Percentiles rank a stretch among this genome's conserved stretches.
Conservation (phyloP, 2,329 filamentous ascomycete genomes). For the Cladophialophora yegresii region DNA sequence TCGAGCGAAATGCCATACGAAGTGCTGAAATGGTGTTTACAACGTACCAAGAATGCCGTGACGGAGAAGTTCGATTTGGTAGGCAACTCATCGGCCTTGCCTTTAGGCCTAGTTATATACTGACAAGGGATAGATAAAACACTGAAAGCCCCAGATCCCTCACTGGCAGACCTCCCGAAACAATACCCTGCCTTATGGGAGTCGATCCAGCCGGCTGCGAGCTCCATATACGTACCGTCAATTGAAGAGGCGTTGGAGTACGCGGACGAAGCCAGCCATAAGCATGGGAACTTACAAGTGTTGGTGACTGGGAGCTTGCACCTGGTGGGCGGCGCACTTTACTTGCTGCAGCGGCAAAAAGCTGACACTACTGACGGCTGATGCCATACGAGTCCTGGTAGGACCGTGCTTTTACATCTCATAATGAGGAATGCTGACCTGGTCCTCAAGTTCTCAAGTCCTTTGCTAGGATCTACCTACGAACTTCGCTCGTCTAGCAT, state of each 20-base stretch:
- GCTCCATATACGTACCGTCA: background rate
- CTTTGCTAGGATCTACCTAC: too few relatives aligned
- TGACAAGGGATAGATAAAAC: background rate
- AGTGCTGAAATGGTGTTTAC: background rate
- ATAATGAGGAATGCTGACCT: background rate
- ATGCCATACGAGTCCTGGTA: too few relatives aligned
- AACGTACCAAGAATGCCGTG: background rate
- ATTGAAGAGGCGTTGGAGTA: background rate
- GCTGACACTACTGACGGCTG: background rate
- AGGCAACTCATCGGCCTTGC: background rate
- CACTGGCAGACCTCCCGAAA: background rate
- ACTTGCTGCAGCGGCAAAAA: background rate
- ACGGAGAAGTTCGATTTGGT: background rate
- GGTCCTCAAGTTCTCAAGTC: too few relatives aligned
- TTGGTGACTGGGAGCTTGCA: background rate
- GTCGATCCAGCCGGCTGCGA: background rate
- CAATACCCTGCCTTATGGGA: background rate
- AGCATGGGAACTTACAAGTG: background rate
- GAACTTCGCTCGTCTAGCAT: too few relatives aligned
- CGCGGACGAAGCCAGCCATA: background rate
- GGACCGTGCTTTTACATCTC: too few relatives aligned
- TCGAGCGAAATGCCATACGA: background rate
- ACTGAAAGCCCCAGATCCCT: background rate
- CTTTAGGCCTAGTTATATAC: background rate
- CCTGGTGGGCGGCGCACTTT: background rate